Conservation (phyloP, 2,329 filamentous ascomycete species). For the Nemania bipapillata region DNA sequence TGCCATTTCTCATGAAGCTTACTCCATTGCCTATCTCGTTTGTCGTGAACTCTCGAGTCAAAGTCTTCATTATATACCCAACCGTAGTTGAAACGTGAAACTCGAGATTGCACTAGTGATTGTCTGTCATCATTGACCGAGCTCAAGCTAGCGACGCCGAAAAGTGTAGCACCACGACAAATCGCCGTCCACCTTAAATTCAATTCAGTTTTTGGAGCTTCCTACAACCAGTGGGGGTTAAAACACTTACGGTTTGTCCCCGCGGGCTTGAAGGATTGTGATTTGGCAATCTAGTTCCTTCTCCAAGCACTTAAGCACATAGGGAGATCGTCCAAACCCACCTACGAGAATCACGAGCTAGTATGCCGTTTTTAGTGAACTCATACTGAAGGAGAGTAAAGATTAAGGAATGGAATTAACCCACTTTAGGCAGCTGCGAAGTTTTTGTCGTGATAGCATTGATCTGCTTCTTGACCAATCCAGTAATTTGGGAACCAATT, state of each 20-base stretch:
- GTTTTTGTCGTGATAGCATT: slow-evolving; percentile 17
- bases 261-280: slow-evolving; percentile 20
- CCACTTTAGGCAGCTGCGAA: slow-evolving; percentile 10
- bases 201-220: not conserved
- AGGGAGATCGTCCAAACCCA: slow-evolving; percentile 36
- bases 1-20: not conserved
- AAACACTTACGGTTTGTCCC: slow-evolving; percentile 29
- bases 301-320: slow-evolving; percentile 26
- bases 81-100: slow-evolving; percentile 25
- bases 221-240: not conserved
- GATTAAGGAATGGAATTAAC: not conserved
- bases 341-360: slow-evolving; percentile 41
- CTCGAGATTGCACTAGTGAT: slow-evolving; percentile 8
- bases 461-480: slow-evolving; percentile 30
- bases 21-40: slow-evolving; percentile 5
- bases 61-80: rapidly evolving
- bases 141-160: not conserved
- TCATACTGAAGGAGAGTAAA: not conserved
- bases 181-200: slow-evolving; percentile 35
- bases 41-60: slow-evolving; percentile 5
- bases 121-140: not conserved
- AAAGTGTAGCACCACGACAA: slow-evolving; percentile 38
- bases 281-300: not conserved
- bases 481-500: slow-evolving; percentile 14
- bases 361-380: not conserved